Evolutionary conservation across 306 rosid species (phyloP).

Genomic region (Malus sieversii): DNA sequence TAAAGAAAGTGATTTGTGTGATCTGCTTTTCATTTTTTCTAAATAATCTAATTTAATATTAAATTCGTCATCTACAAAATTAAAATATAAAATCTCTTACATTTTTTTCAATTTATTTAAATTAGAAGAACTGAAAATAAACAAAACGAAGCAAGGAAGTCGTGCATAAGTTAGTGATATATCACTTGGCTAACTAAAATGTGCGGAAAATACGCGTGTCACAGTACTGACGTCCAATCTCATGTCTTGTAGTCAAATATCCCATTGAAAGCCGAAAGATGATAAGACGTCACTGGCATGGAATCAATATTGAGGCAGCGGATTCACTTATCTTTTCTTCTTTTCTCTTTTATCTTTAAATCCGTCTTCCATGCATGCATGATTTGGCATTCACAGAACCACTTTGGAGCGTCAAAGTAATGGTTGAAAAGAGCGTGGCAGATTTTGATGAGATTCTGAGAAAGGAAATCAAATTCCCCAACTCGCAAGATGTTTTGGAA

Average conservation of each 20-base stretch:
- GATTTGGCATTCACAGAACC: neutral
- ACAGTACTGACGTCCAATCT: neutral
- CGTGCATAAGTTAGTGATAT: too few species aligned
- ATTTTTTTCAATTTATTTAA: too few species aligned
- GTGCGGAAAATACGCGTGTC: neutral
- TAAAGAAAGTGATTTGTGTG: too few species aligned
- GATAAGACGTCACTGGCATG: neutral
- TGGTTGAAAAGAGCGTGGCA: neutral
- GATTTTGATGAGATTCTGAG: neutral
- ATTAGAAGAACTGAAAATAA: too few species aligned
- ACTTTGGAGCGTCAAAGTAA: neutral
- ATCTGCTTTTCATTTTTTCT: too few species aligned
- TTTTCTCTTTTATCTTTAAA: too few species aligned
- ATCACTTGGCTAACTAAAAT: too few species aligned
- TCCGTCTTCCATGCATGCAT: neutral
- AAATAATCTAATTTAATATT: too few species aligned
- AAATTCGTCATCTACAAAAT: fast-evolving
- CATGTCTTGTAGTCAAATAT: neutral
- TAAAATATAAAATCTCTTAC: fast-evolving
- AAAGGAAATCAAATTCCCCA: neutral
- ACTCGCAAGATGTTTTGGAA: neutral
- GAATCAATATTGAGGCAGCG: neutral
- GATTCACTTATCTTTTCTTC: neutral
- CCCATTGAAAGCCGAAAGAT: neutral
- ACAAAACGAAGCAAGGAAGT: too few species aligned